A percentile compares a stretch with the other conserved stretches of the same genome.
These are phyloP conservation scores for Collariella sp. DNA, from an alignment of 495 filamentous ascomycete species.

Conservation along the genomic window DNA sequence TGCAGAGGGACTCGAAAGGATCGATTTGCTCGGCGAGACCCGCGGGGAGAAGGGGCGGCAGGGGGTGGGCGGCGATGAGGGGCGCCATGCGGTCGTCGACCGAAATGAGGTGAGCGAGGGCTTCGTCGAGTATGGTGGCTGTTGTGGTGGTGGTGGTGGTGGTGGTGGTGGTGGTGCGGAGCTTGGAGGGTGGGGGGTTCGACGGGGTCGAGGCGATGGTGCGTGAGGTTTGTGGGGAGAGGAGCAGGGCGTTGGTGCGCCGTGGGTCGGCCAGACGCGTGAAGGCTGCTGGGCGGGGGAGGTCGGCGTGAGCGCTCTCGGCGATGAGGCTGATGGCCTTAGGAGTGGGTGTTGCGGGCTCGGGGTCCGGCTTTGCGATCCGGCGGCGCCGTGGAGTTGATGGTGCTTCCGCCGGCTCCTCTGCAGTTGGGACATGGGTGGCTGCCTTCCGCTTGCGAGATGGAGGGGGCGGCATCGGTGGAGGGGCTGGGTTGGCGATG, in stretches of 20 bases:
- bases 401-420: conserved; percentile 15
- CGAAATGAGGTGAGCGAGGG: conserved; percentile 65
- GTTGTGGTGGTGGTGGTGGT: conserved; percentile 64
- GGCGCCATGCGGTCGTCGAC: conserved; percentile 65
- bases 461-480: conserved; percentile 12
- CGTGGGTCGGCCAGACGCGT: conserved; percentile 42
- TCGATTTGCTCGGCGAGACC: conserved; percentile 77
- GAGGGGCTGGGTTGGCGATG: conserved; percentile 8
- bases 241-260: conserved; percentile 62
- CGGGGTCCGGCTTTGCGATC: conserved; percentile 9
- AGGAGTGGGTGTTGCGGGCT: conserved; percentile 35
- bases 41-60: conserved; percentile 75
- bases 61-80: conserved; percentile 63
- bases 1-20: conserved; percentile 73
- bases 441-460: conserved; percentile 35
- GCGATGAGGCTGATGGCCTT: conserved; percentile 28
- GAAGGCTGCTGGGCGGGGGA: conserved; percentile 31
- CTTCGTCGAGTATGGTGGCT: conserved; percentile 65
- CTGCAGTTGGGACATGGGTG: not conserved
- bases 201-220: conserved; percentile 48
- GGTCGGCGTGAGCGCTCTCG: conserved; percentile 17
- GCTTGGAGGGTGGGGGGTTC: conserved; percentile 52
- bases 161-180: not conserved
- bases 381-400: conserved; percentile 31
- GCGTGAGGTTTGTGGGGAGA: conserved; percentile 69